phyloP scores from a whole-genome alignment of 164 flowering plant species.

The Piper longum region DNA sequence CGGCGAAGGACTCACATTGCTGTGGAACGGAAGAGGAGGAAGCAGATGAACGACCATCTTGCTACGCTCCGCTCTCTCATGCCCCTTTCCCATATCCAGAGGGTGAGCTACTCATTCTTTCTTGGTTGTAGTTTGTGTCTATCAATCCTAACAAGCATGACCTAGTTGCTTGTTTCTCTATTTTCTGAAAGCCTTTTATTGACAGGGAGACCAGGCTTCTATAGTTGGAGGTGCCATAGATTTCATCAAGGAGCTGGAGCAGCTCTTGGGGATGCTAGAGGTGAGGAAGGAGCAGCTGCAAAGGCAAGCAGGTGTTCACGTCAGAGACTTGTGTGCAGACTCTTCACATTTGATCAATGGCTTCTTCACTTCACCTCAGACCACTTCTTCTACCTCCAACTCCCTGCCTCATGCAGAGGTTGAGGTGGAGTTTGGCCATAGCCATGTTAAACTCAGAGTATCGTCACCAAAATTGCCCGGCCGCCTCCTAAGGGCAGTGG shows the following conservation, averaged over 20 bases:
- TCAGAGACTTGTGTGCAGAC: too few species aligned
- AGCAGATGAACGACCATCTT: slow-evolving; percentile 65
- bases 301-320: slow-evolving; percentile 2
- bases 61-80: slow-evolving; percentile 42
- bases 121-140: too few species aligned
- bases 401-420: slow-evolving; percentile 18
- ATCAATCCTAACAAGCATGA: too few species aligned
- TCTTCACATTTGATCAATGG: slow-evolving; percentile 10
- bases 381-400: slow-evolving; percentile 7
- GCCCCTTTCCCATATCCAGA: slow-evolving; percentile 45
- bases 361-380: slow-evolving; percentile 17
- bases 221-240: slow-evolving; percentile 65
- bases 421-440: slow-evolving; percentile 35
- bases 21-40: slow-evolving; percentile 54
- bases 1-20: slow-evolving; percentile 66
- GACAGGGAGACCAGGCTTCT: slow-evolving; percentile 69
- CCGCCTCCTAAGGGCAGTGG: slow-evolving; percentile 32
- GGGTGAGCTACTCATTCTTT: slow-evolving; percentile 18
- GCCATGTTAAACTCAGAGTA: slow-evolving; percentile 46
- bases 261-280: slow-evolving; percentile 41
- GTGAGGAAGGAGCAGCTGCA: slow-evolving; percentile 24
- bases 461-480: slow-evolving; percentile 27
- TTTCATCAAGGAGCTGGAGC: slow-evolving; percentile 55
- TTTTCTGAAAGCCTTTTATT: too few species aligned
- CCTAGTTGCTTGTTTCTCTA: too few species aligned